Evolutionary conservation across 73 alveolate species (phyloP).

Genomic region (Tetrahymena thermophila): DNA sequence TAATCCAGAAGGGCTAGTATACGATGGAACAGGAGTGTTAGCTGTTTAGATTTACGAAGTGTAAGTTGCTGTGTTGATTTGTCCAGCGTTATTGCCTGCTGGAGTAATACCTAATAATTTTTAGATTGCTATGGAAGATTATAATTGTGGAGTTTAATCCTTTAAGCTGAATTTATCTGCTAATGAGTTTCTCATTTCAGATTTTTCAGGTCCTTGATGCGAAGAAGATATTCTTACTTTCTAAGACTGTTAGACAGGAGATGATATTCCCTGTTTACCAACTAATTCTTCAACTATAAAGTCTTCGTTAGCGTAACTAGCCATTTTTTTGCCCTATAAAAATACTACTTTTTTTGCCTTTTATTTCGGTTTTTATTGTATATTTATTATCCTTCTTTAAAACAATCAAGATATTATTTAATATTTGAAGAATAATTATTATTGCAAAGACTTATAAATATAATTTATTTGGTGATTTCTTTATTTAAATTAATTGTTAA

Average conservation of each 20-base stretch:
- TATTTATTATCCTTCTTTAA: too few species aligned
- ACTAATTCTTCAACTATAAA: not conserved
- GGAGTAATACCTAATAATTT: not conserved
- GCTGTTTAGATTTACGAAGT: not conserved
- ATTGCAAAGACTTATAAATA: not conserved
- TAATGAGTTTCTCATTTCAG: not conserved
- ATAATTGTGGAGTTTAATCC: not conserved
- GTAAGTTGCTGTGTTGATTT: not conserved
- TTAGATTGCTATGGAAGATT: not conserved
- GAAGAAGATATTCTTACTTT: not conserved
- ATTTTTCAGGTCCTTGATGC: not conserved
- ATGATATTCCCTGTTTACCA: not conserved
- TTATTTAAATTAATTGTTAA: too few species aligned
- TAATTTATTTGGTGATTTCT: not conserved
- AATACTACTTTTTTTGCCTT: not conserved
- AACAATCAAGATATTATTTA: not conserved
- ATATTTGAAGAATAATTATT: not conserved
- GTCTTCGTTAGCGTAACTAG: not conserved
- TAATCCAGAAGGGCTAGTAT: not conserved
- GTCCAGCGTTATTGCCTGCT: not conserved
- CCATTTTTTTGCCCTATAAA: not conserved
- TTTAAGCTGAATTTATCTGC: not conserved
- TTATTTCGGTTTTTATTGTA: not conserved
- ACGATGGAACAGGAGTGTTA: not conserved
- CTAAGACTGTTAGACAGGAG: not conserved